Evolutionary conservation across 768 basidiomycete species (phyloP), one percentile per base, ranked within the genome.

Genomic region (Russula compacta): DNA sequence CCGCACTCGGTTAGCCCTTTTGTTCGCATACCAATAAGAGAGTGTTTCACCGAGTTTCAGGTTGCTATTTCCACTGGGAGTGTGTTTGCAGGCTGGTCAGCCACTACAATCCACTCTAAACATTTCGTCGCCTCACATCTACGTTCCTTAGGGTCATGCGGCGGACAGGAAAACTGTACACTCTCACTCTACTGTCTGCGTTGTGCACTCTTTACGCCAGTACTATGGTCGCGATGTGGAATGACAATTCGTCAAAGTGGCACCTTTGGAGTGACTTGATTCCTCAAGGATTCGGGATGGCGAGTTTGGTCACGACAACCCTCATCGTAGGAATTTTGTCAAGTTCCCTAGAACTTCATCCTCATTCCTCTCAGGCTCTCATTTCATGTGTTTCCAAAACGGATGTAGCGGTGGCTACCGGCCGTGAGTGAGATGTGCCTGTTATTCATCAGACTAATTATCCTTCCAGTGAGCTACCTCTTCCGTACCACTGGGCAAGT

Each of bases 401-500:
- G 70, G 90, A 93, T 66, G 83, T 91, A 79, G 85, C 92, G 11
- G 84, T 95, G 46, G 92, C 91, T 54, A 95, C 88, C 38, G 92
- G 92, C 71, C 89, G 92, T 94, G 74, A 76, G 88, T 77, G 65
- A 33, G 56, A 56, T n/a, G 33, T 11, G 8, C 24, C 43, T 38
- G 7, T 58, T 40, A 21, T 48, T 21, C 29, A 52, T 19, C 15
- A 11, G 43, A 17, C 55, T 60, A 33, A 59, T n/a, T 36, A 7
- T 53, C 40, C 40, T 56, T 10, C 17, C 67, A 95, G 93, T 95
- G 68, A 90, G 89, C 36, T 98, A 98, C 73, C 78, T 97, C 50
- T 95, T 95, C 78, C 79, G 95, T 64, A 94, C 92, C 8, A 89
- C 91, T 17, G 95, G 95, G 3, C 95, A 98, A 76, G 97, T 97